Base-by-base conservation (phyloP, 768 basidiomycete species). In the Termitomyces eurrhizus region DNA sequence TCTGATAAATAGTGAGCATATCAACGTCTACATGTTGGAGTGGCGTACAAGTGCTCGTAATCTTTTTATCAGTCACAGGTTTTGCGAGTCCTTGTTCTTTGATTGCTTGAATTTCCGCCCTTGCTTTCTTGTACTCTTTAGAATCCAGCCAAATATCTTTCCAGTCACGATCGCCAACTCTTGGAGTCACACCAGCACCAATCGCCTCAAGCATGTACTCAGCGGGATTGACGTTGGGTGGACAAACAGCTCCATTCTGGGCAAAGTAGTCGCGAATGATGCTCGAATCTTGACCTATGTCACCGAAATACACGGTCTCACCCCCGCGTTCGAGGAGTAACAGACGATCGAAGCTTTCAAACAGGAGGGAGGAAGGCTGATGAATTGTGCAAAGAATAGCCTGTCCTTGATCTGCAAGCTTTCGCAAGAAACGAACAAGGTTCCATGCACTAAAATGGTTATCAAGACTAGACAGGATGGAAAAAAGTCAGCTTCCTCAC, bases 261-360 rank as follows among this genome's bases (percentile, higher is more conserved):
- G 84, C 83, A 69, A 95, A 93, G 75, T 96, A 96, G 5, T 85
- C 78, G 32, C 83, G 85, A 52, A 95, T 75, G 39, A 85, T 77
- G 2, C 75, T 67, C 4, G 91, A 89, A 63, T 92, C 89, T 46
- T 78, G 70, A 49, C 93, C 94, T 53, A 95, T 92, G 62, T 91
- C 89, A 46, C 93, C 94, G 68, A 92, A 95, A 79, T 95, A 96
- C n/a, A 95, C 91, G 0, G 93, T 94, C 70, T 92, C 87, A 7
- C 94, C 94, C 1, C 94, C 94, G 16, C 79, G 77, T 66, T 93
- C 86, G 16, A 89, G 75, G 11, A 89, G 75, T 32, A 90, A 70
- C 49, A 89, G 73, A 42, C 86, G 81, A 65, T 89, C 94, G 65
- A 97, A 95, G 67, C 86, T 87, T 72, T 93, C 89, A 73, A 96